Evolutionary conservation across 2,329 filamentous ascomycete genomes (phyloP).

Genomic region (Leptodontidium sp.): DNA sequence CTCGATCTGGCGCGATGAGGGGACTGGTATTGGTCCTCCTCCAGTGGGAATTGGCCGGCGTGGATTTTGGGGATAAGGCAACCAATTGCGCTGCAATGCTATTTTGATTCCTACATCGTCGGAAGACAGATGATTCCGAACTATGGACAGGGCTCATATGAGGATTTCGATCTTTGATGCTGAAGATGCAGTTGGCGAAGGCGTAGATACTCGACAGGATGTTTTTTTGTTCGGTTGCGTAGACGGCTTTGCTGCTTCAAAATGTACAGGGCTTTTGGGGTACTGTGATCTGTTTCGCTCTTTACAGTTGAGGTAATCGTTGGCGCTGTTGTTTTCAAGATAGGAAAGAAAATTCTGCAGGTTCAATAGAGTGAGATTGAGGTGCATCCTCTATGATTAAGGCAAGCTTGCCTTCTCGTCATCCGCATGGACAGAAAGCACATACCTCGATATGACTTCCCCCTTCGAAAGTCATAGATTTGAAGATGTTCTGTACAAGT

Average conservation of each 20-base stretch:
- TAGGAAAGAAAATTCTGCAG: neutral
- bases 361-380: neutral
- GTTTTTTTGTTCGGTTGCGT: neutral
- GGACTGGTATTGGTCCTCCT: neutral
- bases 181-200: neutral
- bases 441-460: too few relatives aligned
- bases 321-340: neutral
- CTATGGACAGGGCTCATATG: neutral
- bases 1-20: neutral
- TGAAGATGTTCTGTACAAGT: too few relatives aligned
- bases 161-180: neutral
- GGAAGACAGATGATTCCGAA: neutral
- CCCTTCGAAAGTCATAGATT: too few relatives aligned
- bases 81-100: neutral
- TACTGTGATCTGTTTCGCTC: neutral
- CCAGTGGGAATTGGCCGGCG: neutral
- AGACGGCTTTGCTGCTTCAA: neutral
- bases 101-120: conserved; percentile 5
- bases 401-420: too few relatives aligned
- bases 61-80: neutral
- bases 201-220: neutral
- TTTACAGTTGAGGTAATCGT: neutral
- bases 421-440: too few relatives aligned
- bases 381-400: neutral
- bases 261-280: too few relatives aligned